Evolutionary conservation across 768 basidiomycete species (phyloP).

Genomic region (Tulasnella sp.): DNA sequence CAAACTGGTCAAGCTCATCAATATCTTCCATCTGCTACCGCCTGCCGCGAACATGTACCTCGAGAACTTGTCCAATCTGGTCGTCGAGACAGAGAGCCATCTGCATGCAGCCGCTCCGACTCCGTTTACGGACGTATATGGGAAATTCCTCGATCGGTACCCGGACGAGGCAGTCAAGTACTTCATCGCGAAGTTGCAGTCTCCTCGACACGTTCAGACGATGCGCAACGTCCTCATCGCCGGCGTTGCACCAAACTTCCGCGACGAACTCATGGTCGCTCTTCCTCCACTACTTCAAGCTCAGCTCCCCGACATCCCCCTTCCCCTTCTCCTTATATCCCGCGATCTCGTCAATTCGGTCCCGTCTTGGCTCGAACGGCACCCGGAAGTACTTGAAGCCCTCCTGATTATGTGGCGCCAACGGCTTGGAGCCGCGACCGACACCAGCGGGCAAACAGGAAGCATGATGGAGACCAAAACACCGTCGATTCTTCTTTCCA

Average conservation of each 20-base stretch:
- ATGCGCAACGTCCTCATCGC: slow-evolving; percentile 73
- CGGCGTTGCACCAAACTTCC: slow-evolving; percentile 54
- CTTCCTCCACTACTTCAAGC: slow-evolving; percentile 41
- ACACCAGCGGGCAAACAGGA: not conserved
- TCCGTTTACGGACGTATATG: slow-evolving; percentile 88
- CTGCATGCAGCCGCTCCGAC: slow-evolving; percentile 83
- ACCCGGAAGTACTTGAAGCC: slow-evolving; percentile 54
- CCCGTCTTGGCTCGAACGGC: slow-evolving; percentile 59
- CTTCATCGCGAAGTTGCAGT: slow-evolving; percentile 67
- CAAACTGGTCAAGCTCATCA: slow-evolving; percentile 87
- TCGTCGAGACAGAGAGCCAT: slow-evolving; percentile 85
- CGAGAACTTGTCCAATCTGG: slow-evolving; percentile 69
- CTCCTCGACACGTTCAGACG: slow-evolving; percentile 71
- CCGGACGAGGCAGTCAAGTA: slow-evolving; percentile 75
- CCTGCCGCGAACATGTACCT: slow-evolving; percentile 88
- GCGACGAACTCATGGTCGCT: slow-evolving; percentile 29
- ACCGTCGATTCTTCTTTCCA: slow-evolving; percentile 42
- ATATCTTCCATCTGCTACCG: slow-evolving; percentile 94
- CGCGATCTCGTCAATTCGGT: slow-evolving; percentile 59
- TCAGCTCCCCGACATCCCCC: slow-evolving; percentile 45
- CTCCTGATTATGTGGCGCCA: slow-evolving; percentile 62
- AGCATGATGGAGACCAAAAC: slow-evolving; percentile 17
- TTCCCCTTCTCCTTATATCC: slow-evolving; percentile 54
- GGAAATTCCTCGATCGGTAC: slow-evolving; percentile 85
- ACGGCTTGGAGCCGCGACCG: slow-evolving; percentile 24